These are phyloP conservation scores for Candida pseudofarinosa DNA, from an alignment of 805 yeast species.

Conservation along the genomic window DNA sequence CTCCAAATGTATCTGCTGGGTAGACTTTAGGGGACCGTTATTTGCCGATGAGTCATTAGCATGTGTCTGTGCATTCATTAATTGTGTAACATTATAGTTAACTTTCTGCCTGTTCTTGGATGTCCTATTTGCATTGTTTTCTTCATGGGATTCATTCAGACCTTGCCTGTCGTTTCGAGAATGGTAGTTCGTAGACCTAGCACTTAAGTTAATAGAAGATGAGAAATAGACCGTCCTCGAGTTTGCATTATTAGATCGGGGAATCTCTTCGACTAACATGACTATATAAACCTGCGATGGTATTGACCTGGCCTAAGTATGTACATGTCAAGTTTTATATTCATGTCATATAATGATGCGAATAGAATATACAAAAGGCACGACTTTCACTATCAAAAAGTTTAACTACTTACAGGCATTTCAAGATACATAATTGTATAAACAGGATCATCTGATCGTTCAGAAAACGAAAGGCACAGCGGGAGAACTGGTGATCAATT, in stretches of 20 bases:
- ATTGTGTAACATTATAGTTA: constrained; percentile 39
- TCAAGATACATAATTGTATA: no score
- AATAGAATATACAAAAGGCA: no score
- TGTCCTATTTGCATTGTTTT: constrained; percentile 15
- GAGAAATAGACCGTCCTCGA: constrained; percentile 37
- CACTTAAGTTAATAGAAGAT: constrained; percentile 39
- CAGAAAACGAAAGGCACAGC: no score
- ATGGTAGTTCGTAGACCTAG: constrained; percentile 25
- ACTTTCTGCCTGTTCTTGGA: constrained; percentile 36
- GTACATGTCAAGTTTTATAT: no score
- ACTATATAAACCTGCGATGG: no score
- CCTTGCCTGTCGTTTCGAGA: constrained; percentile 4
- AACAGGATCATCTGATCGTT: no score
- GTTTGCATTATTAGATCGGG: constrained; percentile 26
- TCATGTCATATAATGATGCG: no score
- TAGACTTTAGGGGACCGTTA: constrained; percentile 36
- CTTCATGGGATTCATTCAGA: constrained; percentile 11
- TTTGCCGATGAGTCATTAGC: constrained; percentile 17
- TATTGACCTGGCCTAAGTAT: no score
- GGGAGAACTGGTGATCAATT: no score
- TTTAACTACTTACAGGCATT: no score
- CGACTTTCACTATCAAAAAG: no score
- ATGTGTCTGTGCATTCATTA: constrained; percentile 41
- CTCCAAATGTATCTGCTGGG: constrained; percentile 41
- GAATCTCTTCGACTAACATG: constrained; percentile 44